Base-by-base conservation (phyloP, 208 protist genomes). In the Leishmania braziliensis region DNA sequence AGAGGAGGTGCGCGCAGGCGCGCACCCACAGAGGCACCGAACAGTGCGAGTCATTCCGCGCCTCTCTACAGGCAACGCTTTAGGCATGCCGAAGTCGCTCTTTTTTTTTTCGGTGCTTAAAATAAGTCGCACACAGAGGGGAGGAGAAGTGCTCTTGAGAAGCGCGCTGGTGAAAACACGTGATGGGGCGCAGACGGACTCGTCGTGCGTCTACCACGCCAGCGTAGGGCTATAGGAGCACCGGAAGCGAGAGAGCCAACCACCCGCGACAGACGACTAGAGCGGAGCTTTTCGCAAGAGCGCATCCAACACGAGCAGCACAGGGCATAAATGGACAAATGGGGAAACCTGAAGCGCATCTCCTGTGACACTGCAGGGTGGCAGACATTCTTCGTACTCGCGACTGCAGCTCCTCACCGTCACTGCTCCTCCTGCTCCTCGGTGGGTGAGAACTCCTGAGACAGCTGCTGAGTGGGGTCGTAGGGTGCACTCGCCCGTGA, bases 371-470 rank as follows among this genome's bases (percentile, higher is more conserved):
- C 20, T 2, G 36, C 10, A 23, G 68, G n/a, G 6, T 23, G 43
- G 8, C 23, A 50, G 8, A n/a, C 23, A 18, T 12, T 8, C 36
- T 5, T 73, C 23, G 18, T 29, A 5, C 43, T 54, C 43, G 6
- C 26, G 29, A 9, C 16, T 33, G 6, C 43, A 23, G 51, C 50
- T 58, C 51, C 6, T 39, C 71, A 48, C 48, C 14, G 18, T 75
- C 71, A 81, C 60, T 78, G 51, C 82, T 93, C 90, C 72, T 93
- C 90, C 69, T 88, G 85, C 71, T 93, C 90, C 79, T 92, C 90
- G 5, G 86, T 88, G 1, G 83, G 82, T 4, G 82, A 91, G 77
- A 92, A 95, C 73, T 95, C 91, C 56, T 86, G 53, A 51, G 82
- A 84, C 50, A 10, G 81, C 72, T 29, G 79, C 68, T 62, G 75